Conservation (phyloP, 139 green algal species). For the Volvox africanus region DNA sequence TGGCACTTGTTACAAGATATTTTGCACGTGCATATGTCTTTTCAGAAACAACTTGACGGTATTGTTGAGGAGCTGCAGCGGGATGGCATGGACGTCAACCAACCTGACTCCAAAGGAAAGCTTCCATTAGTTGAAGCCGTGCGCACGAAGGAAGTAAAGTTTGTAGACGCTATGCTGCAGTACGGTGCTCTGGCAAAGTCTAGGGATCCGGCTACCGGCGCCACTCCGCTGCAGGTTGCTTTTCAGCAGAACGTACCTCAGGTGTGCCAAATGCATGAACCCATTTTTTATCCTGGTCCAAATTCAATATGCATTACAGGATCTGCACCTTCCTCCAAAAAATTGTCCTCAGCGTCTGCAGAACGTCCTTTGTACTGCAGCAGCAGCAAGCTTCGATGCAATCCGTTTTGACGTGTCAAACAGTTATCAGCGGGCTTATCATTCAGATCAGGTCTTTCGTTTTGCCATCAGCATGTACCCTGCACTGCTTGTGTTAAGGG, state of each 20-base stretch:
- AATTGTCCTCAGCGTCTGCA: too few relatives aligned
- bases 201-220: slow-evolving; percentile 50
- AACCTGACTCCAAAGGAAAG: slow-evolving; percentile 51
- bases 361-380: too few relatives aligned
- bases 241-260: slow-evolving; percentile 47
- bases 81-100: slow-evolving; percentile 54
- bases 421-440: too few relatives aligned
- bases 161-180: slow-evolving; percentile 63
- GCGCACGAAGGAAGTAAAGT: slow-evolving; percentile 50
- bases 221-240: slow-evolving; percentile 42
- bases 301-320: too few relatives aligned
- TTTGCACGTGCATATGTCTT: too few relatives aligned
- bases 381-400: too few relatives aligned
- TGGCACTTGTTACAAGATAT: too few relatives aligned
- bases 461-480: too few relatives aligned
- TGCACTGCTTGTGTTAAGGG: too few relatives aligned
- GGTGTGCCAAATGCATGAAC: slow-evolving; percentile 10
- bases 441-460: too few relatives aligned
- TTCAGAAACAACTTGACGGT: slow-evolving; percentile 40
- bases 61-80: slow-evolving; percentile 50
- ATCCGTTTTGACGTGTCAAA: neutral
- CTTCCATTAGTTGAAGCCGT: slow-evolving; percentile 58
- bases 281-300: too few relatives aligned
- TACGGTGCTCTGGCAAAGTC: slow-evolving; percentile 46
- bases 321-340: too few relatives aligned